These are phyloP conservation scores for Dendrocalamus sinicus DNA, from an alignment of 176 grass and related monocot species.

Conservation along the genomic window DNA sequence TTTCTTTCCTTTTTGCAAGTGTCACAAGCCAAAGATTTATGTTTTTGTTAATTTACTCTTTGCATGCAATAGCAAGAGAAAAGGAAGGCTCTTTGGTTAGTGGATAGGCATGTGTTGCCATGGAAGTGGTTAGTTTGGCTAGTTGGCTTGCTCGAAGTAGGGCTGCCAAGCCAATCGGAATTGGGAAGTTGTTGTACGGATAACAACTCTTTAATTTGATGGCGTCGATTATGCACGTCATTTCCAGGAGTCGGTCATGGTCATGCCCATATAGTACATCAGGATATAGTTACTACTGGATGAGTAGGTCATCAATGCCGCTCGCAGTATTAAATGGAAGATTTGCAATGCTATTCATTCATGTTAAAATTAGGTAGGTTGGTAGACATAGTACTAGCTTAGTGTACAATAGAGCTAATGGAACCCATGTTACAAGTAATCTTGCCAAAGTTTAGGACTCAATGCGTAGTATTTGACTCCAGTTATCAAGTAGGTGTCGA, in stretches of 20 bases:
- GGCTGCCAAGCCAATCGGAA: constrained; percentile 12
- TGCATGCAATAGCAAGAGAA: not conserved
- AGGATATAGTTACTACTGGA: not conserved
- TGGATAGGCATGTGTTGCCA: constrained; percentile 11
- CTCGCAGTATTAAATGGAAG: not conserved
- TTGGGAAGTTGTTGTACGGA: not conserved
- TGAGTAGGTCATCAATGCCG: not conserved
- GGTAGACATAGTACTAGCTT: not conserved
- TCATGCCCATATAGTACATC: not conserved
- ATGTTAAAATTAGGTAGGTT: not conserved
- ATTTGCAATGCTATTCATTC: not conserved
- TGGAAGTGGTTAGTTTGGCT: not conserved
- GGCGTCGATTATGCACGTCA: not conserved
- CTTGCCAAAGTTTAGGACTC: not conserved
- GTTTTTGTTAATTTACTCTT: not conserved
- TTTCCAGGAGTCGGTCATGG: not conserved
- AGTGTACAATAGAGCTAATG: not conserved
- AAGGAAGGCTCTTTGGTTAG: constrained; percentile 25
- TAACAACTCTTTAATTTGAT: not conserved
- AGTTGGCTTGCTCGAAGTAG: not conserved
- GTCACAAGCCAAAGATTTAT: not conserved
- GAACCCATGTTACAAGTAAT: not conserved
- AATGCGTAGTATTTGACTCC: not conserved
- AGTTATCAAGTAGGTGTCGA: not conserved
- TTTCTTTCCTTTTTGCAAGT: not conserved